Percentiles rank a stretch among this genome's conserved stretches.
These are phyloP conservation scores for Allium cepa DNA, from an alignment of 106 monocot genomes.

Conservation along the genomic window DNA sequence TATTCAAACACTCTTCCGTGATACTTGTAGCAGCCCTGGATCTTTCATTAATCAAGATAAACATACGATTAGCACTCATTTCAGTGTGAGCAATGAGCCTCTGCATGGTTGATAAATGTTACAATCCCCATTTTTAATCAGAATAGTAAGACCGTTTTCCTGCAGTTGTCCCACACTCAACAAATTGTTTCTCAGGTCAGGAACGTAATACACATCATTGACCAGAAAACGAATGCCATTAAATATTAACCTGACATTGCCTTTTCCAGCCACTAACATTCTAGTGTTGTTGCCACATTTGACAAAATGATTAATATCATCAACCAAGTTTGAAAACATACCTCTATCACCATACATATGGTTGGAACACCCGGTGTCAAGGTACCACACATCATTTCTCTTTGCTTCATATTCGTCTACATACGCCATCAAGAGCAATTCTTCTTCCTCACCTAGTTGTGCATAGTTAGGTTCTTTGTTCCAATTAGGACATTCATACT, in stretches of 20 bases:
- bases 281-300: conserved; percentile 1
- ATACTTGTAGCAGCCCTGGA: not conserved
- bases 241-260: not conserved
- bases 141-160: not conserved
- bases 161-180: not conserved
- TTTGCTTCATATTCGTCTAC: not conserved
- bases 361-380: not conserved
- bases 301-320: not conserved
- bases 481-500: not conserved
- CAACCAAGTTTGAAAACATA: not conserved
- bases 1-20: not conserved
- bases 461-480: not conserved
- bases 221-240: not conserved
- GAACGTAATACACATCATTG: not conserved
- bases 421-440: not conserved
- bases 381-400: not conserved
- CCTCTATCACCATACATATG: not conserved
- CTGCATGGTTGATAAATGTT: not conserved
- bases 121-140: not conserved
- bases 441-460: not conserved
- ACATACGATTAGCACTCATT: not conserved
- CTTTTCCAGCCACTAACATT: not conserved
- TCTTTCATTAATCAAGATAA: not conserved
- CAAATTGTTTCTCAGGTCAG: not conserved
- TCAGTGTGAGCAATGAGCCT: not conserved